A percentile compares a stretch with the other conserved stretches of the same genome.
These are phyloP conservation scores for Umbelopsis vinacea DNA, from an alignment of 192 early-diverging fungal genomes.

Conservation along the genomic window DNA sequence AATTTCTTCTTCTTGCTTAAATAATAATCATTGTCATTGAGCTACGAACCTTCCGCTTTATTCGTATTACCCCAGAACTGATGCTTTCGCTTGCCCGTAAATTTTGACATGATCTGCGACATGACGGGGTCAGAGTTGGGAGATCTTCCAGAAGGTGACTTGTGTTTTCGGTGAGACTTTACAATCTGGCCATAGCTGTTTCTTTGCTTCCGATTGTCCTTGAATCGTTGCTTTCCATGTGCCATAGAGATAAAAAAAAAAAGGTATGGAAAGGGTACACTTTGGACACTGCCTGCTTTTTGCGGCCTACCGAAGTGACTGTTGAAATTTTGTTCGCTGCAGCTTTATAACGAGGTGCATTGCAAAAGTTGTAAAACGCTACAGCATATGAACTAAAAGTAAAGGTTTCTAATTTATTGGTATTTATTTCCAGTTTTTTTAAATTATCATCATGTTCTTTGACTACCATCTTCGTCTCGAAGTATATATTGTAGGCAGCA, in stretches of 20 bases:
- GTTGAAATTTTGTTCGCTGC: no score
- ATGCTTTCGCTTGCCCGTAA: not conserved
- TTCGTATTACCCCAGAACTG: not conserved
- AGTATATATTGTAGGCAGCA: no score
- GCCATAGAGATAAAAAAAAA: not conserved
- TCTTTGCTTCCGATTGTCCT: not conserved
- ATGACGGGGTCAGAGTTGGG: not conserved
- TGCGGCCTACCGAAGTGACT: no score
- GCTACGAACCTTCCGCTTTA: not conserved
- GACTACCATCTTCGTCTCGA: no score
- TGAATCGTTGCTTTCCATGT: slow-evolving; percentile 7
- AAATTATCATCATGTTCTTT: no score
- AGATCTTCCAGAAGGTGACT: not conserved
- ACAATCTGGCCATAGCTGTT: not conserved
- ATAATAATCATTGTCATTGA: no score
- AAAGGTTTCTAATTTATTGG: no score
- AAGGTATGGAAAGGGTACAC: not conserved
- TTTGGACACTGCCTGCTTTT: no score
- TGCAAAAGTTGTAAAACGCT: no score
- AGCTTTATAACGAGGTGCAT: no score
- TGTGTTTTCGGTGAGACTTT: not conserved
- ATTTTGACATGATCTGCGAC: not conserved
- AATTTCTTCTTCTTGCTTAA: not conserved
- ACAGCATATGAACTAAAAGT: no score
- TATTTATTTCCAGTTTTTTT: no score